phyloP scores from a whole-genome alignment of 441 rosid genomes.

The Euphorbia corollata region DNA sequence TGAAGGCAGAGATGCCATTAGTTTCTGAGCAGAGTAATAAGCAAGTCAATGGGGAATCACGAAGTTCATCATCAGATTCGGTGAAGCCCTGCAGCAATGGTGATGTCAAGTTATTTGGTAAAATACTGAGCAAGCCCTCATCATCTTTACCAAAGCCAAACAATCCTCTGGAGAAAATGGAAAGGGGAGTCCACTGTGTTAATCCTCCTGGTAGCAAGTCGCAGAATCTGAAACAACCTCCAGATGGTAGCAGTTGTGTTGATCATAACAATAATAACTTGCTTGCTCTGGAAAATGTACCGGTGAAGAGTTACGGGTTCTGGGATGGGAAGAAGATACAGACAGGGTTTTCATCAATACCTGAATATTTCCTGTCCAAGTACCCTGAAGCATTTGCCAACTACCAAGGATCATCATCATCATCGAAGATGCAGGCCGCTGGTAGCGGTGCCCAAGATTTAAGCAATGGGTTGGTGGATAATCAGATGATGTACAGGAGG shows the following conservation, averaged over 20 bases:
- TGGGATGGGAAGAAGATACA: conserved; percentile 88
- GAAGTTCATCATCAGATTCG: conserved; percentile 34
- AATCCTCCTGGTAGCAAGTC: conserved; percentile 33
- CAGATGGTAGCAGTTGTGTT: conserved; percentile 22
- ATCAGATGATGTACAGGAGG: conserved; percentile 33
- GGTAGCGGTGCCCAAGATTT: conserved; percentile 28
- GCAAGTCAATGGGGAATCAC: conserved; percentile 30
- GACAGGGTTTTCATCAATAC: conserved; percentile 61
- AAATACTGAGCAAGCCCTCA: conserved; percentile 52
- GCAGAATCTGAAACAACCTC: conserved; percentile 27
- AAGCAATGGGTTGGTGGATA: conserved; percentile 44
- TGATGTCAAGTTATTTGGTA: conserved; percentile 80
- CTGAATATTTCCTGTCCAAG: conserved; percentile 63
- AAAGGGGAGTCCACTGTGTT: conserved; percentile 28
- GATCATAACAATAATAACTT: conserved; percentile 46
- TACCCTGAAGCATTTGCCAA: conserved; percentile 68
- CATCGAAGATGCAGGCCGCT: conserved; percentile 34
- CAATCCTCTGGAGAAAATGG: conserved; percentile 32
- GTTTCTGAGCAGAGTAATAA: conserved; percentile 30
- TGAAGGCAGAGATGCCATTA: conserved; percentile 37
- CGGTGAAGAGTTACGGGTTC: conserved; percentile 57
- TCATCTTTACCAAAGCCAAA: conserved; percentile 19
- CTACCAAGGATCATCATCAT: conserved; percentile 24
- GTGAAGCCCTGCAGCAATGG: conserved; percentile 55
- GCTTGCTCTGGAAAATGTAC: conserved; percentile 55